Evolutionary conservation across 2,329 filamentous ascomycete species (phyloP), one percentile per base, ranked within the genome.

Genomic region (Fusarium sp.): DNA sequence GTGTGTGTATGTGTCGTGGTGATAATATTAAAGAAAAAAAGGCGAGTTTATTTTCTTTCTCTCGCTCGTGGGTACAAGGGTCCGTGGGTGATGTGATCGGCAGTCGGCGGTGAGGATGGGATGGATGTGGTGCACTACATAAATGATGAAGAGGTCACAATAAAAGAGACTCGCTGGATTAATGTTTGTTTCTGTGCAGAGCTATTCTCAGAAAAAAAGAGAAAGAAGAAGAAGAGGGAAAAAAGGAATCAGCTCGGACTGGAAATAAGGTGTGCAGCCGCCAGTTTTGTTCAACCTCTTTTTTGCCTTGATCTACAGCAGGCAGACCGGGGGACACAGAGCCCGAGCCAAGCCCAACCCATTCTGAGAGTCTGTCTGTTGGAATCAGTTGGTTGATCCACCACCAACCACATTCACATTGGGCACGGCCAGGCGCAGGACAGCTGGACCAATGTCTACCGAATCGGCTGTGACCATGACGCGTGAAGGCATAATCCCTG

Each of bases 261-360:
- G 53, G 32, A 37, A 55, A 55, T 27, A 27, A 58, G 60, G 63
- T 11, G 55, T 59, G 30, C 44, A 48, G 45, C 56, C 32, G 37
- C 57, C 54, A 54, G 62, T 61, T 65, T 70, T 66, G 64, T 56
- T 63, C 42, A 53, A 71, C 44, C 30, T 53, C 49, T 40, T 53
- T 51, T 57, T 52, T 25, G 54, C 57, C 49, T 55, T 41, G 49
- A 61, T 59, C 59, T 54, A 56, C 61, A 40, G 41, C 42, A 37
- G 44, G 24, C 56, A 68, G 52, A 56, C 45, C 57, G 59, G 62
- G 65, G 64, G 47, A 40, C 57, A 59, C 45, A 65, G 53, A 60
- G 65, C 73, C 68, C 65, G 69, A 68, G 59, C 49, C 49, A 37
- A 72, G 74, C 74, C 74, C 74, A 75, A 76, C 72, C 57, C 61